These are phyloP conservation scores for Lenzites betulinus DNA, from an alignment of 768 basidiomycete genomes.

Conservation along the genomic window DNA sequence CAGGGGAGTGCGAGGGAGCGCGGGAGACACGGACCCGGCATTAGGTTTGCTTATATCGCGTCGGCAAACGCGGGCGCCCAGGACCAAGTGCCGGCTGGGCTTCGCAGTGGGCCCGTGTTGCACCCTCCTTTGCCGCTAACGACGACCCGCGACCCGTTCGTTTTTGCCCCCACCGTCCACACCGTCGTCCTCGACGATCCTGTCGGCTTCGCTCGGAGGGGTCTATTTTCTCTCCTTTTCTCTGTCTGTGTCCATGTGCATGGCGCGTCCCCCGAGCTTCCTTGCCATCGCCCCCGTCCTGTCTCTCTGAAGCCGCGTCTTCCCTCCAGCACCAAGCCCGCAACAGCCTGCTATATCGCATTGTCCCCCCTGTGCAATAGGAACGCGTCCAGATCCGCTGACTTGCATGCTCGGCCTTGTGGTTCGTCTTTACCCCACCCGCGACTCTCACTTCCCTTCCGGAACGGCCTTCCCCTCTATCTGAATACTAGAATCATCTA, in stretches of 20 bases:
- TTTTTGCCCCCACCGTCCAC: conserved; percentile 19
- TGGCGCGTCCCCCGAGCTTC: conserved; percentile 5
- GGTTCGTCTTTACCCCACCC: conserved; percentile 19
- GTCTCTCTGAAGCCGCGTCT: conserved; percentile 11
- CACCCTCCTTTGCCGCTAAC: conserved; percentile 22
- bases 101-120: conserved; percentile 15
- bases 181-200: conserved; percentile 8
- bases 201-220: background rate
- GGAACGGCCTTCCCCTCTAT: conserved; percentile 12
- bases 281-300: conserved; percentile 8
- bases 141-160: conserved; percentile 24
- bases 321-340: background rate
- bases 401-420: conserved; percentile 21
- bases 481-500: conserved; percentile 17
- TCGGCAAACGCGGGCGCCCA: conserved; percentile 25
- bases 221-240: background rate
- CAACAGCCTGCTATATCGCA: conserved; percentile 9
- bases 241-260: conserved; percentile 1
- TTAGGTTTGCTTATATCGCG: conserved; percentile 15
- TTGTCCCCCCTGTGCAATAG: conserved; percentile 6
- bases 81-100: conserved; percentile 18
- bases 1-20: background rate
- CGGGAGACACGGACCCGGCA: background rate
- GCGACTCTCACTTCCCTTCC: conserved; percentile 18
- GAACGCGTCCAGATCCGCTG: conserved; percentile 18